phyloP scores from a whole-genome alignment of 2,329 filamentous ascomycete species.

The Fonsecaea erecta region DNA sequence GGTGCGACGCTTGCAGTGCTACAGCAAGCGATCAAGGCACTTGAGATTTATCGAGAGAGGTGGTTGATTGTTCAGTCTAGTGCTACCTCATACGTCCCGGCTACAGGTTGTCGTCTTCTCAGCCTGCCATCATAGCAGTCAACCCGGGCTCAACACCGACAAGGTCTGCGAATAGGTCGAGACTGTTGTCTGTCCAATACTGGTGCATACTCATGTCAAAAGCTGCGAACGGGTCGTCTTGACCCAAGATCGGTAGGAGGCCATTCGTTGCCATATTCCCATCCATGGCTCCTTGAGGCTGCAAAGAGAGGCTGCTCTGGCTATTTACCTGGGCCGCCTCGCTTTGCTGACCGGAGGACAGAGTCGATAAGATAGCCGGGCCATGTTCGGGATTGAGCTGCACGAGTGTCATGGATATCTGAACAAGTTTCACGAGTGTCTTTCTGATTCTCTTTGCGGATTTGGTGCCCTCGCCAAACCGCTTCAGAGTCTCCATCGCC shows the following conservation, averaged over 20 bases:
- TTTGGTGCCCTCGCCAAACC: slow-evolving; percentile 30
- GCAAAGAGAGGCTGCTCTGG: slow-evolving; percentile 10
- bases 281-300: neutral
- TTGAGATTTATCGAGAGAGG: neutral
- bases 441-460: slow-evolving; percentile 29
- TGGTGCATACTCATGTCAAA: slow-evolving; percentile 30
- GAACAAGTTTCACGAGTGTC: slow-evolving; percentile 30
- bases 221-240: slow-evolving; percentile 40
- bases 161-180: slow-evolving; percentile 32
- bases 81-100: neutral
- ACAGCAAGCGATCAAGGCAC: neutral
- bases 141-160: slow-evolving; percentile 27
- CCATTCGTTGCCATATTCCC: slow-evolving; percentile 42
- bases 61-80: neutral
- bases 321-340: slow-evolving; percentile 11
- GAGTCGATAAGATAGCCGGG: slow-evolving; percentile 21
- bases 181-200: slow-evolving; percentile 31
- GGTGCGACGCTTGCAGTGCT: neutral
- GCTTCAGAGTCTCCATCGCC: slow-evolving; percentile 27
- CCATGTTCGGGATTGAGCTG: slow-evolving; percentile 28
- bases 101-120: neutral
- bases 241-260: slow-evolving; percentile 55
- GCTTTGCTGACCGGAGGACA: slow-evolving; percentile 21
- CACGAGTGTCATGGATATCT: slow-evolving; percentile 32
- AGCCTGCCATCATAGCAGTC: slow-evolving; percentile 30